Base-by-base conservation (phyloP, 2,329 filamentous ascomycete species). In the Fusarium brevicatenulatum region DNA sequence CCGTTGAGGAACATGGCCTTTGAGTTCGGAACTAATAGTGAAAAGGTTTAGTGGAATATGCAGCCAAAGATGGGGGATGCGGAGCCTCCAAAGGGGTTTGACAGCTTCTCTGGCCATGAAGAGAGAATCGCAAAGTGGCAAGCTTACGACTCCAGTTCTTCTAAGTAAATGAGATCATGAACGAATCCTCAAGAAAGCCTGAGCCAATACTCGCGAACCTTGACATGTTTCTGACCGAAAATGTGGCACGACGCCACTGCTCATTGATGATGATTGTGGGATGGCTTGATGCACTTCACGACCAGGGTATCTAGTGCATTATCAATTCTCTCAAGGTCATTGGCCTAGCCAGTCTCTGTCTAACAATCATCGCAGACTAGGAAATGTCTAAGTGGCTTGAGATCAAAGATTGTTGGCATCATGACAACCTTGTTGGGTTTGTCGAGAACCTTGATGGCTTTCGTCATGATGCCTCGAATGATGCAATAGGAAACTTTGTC, bases 381-480 rank as follows among this genome's bases (percentile, higher is more conserved):
- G 9, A 32, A 28, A 8, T 37, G 12, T 16, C 21, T 15, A 53
- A 15, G 10, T 12, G 16, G 28, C 18, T 32, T 12, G 7, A 25
- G 2, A n/a, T 7, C 18, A 32, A n/a, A 28, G 1, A 25, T 9
- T n/a, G 11, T 8, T 23, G 21, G 9, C 21, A 34, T 32, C 49
- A 32, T 11, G 9, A 19, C 30, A 13, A 53, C 55, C 60, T 11
- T 63, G 52, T 58, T 68, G 66, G 34, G 36, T 16, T 15, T 13
- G 7, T 4, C 19, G 49, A 56, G 68, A 71, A 71, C 68, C 68
- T 43, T 68, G 68, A 71, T 71, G 68, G 59, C 57, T 34, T n/a
- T 10, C 5, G 7, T 21, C 13, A 30, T 12, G 15, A 54, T 28
- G 23, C 19, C 18, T 32, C 7, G 8, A 18, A 43, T 28, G 28